These are phyloP conservation scores for Phaffia rhodozyma DNA, from an alignment of 1,284 basidiomycete species.

Conservation along the genomic window DNA sequence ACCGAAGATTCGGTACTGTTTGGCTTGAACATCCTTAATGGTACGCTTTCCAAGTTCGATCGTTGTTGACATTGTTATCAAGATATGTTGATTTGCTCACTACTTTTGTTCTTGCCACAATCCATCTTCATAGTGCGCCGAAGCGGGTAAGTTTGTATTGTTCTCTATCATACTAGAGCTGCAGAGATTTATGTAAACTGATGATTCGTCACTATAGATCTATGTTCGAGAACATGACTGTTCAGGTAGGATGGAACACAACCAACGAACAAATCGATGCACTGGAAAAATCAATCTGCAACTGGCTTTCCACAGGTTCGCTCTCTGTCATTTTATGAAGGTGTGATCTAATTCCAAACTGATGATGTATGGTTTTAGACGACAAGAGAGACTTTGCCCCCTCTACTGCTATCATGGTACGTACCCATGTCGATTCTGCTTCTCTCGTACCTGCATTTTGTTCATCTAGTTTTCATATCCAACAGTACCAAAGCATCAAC, in stretches of 20 bases:
- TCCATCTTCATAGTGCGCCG: slow-evolving; percentile 40
- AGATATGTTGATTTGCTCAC: slow-evolving; percentile 29
- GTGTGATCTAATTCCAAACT: slow-evolving; percentile 37
- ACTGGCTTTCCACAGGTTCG: not conserved
- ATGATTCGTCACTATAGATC: not conserved
- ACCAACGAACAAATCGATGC: slow-evolving; percentile 55
- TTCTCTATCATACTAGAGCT: not conserved
- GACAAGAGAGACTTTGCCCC: slow-evolving; percentile 63
- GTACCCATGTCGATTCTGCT: not conserved
- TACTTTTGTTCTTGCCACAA: not conserved
- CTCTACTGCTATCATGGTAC: slow-evolving; percentile 46
- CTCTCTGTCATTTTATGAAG: not conserved
- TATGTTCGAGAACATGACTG: slow-evolving; percentile 31
- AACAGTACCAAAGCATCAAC: slow-evolving; percentile 43
- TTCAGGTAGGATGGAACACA: slow-evolving; percentile 62
- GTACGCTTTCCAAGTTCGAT: slow-evolving; percentile 34
- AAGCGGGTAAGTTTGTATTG: slow-evolving; percentile 41
- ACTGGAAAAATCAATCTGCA: slow-evolving; percentile 50
- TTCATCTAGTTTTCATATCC: not conserved
- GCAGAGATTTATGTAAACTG: too few relatives aligned
- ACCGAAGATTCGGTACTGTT: slow-evolving; percentile 7
- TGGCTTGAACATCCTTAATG: slow-evolving; percentile 13
- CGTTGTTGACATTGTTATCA: slow-evolving; percentile 57
- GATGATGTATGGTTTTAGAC: slow-evolving; percentile 40
- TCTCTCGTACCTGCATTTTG: not conserved